Evolutionary conservation across 208 protist species (phyloP).

Genomic region (Acanthamoeba rhysodes): DNA sequence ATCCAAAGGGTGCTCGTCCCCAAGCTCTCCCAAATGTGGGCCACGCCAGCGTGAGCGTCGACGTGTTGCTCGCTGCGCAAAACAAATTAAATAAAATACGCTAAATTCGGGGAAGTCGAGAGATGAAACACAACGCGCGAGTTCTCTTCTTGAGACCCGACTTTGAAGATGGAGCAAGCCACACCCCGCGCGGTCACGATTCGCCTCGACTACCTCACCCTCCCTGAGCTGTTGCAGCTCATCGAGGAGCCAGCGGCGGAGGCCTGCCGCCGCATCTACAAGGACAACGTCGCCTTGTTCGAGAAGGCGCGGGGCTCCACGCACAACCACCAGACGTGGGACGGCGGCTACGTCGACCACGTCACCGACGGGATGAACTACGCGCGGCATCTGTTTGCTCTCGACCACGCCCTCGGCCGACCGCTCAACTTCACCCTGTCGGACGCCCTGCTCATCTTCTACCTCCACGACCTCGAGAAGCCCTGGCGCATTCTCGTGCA

Average conservation of each 20-base stretch:
- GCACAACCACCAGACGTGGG: slow-evolving; percentile 50
- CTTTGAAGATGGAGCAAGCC: too few relatives aligned
- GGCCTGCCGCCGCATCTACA: slow-evolving; percentile 1
- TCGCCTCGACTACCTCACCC: background rate
- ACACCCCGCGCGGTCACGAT: background rate
- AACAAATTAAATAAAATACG: too few relatives aligned
- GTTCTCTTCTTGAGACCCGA: too few relatives aligned
- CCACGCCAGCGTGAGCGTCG: too few relatives aligned
- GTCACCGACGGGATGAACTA: slow-evolving; percentile 61
- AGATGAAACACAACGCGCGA: too few relatives aligned
- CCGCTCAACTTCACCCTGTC: slow-evolving; percentile 34
- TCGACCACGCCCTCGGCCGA: slow-evolving; percentile 32
- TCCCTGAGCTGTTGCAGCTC: background rate
- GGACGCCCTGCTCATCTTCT: slow-evolving; percentile 35
- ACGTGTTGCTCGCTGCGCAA: too few relatives aligned
- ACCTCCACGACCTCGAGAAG: slow-evolving; percentile 44
- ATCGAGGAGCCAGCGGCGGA: background rate
- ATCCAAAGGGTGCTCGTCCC: slow-evolving; percentile 17
- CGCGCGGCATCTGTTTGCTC: slow-evolving; percentile 1
- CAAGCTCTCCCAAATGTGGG: slow-evolving; percentile 33
- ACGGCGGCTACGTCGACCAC: slow-evolving; percentile 32
- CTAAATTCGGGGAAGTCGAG: too few relatives aligned
- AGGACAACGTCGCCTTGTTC: slow-evolving; percentile 2
- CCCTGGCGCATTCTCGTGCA: slow-evolving; percentile 34
- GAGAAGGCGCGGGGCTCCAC: slow-evolving; percentile 39